Conservation (phyloP, 1,284 basidiomycete species). For the Ustilago bromivora region DNA sequence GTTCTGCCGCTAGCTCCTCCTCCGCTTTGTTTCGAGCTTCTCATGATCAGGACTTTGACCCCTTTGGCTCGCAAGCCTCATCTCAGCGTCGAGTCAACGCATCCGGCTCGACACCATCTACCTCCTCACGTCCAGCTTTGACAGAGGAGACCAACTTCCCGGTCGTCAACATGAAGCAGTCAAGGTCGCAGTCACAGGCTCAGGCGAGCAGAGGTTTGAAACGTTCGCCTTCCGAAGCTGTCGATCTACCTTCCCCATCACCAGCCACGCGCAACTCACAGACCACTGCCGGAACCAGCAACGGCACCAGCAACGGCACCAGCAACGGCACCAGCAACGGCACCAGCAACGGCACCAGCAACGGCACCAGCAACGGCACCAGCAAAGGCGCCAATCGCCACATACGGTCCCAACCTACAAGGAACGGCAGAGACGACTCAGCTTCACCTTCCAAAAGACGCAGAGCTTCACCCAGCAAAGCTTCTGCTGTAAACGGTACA, state of each 20-base stretch:
- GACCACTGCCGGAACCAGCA: conserved; percentile 10
- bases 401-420: not conserved
- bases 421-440: conserved; percentile 9
- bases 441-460: conserved; percentile 24
- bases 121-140: conserved; percentile 16
- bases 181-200: conserved; percentile 17
- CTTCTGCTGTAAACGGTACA: conserved; percentile 5
- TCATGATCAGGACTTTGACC: conserved; percentile 41
- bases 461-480: not conserved
- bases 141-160: conserved; percentile 29
- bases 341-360: conserved; percentile 15
- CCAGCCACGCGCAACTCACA: conserved; percentile 10
- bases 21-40: conserved; percentile 23
- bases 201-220: conserved; percentile 27
- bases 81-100: conserved; percentile 7
- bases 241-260: conserved; percentile 10
- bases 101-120: not conserved
- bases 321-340: conserved; percentile 11
- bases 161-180: conserved; percentile 20
- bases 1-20: conserved; percentile 10
- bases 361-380: not conserved
- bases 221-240: conserved; percentile 21
- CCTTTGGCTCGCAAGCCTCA: conserved; percentile 11
- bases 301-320: conserved; percentile 6
- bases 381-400: conserved; percentile 17